phyloP scores from a whole-genome alignment of 495 filamentous ascomycete species.

The Pyrenopolyporus hunteri region DNA sequence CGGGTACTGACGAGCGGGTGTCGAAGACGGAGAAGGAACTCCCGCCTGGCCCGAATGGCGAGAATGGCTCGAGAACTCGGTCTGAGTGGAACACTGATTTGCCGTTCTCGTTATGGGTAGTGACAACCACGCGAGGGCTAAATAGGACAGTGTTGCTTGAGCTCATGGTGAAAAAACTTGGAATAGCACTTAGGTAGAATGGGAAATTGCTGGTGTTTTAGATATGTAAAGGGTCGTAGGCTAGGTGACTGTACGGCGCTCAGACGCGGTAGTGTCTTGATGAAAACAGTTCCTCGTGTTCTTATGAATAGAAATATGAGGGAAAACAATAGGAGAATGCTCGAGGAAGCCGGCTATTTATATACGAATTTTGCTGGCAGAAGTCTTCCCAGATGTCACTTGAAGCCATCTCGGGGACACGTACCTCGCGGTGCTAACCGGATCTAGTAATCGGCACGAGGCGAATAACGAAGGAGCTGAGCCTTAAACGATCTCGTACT shows the following conservation, averaged over 20 bases:
- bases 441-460: constrained; percentile 22
- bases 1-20: constrained; percentile 36
- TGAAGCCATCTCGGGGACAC: constrained; percentile 24
- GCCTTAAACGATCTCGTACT: neutral
- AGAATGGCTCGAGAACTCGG: constrained; percentile 33
- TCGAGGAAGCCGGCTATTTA: constrained; percentile 6
- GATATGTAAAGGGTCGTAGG: neutral
- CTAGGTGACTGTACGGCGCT: neutral
- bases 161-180: constrained; percentile 13
- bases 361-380: neutral
- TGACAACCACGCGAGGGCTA: constrained; percentile 42
- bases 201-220: neutral
- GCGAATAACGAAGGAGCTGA: neutral
- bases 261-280: neutral
- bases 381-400: neutral
- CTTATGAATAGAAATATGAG: too few species aligned
- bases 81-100: constrained; percentile 45
- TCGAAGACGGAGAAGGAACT: constrained; percentile 41
- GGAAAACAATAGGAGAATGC: neutral
- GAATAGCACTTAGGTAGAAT: neutral
- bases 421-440: constrained; percentile 26
- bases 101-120: constrained; percentile 42
- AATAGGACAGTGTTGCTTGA: neutral
- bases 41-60: constrained; percentile 39
- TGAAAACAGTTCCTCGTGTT: neutral